Evolutionary conservation across 352 stramenopile genomes (phyloP), one percentile per base, ranked within the genome.

Genomic region (Globisporangium camurandrum): DNA sequence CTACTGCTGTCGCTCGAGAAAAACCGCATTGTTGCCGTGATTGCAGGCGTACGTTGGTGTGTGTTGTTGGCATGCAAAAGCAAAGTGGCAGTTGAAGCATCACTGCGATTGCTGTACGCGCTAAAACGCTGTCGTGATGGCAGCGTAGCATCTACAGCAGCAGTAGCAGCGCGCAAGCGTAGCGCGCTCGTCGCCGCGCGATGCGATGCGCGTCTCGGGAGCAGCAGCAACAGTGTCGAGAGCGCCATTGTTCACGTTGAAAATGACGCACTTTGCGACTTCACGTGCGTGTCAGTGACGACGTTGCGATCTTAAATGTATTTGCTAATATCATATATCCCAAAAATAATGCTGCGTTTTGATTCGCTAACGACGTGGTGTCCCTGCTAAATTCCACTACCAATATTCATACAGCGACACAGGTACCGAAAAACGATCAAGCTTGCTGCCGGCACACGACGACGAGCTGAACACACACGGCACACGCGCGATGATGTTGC

Each of bases 401-500:
- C n/a, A n/a, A n/a, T n/a, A n/a, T n/a, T n/a, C n/a, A n/a, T n/a
- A n/a, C n/a, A n/a, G n/a, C n/a, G n/a, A n/a, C n/a, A n/a, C n/a
- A n/a, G n/a, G n/a, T n/a, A n/a, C n/a, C 23, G 36, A 41, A 17
- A 14, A 17, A 36, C 14, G 23, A 47, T 26, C 3, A 14, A 20
- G 12, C 33, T 2, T 17, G 33, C 33, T 19, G 6, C 9, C 17
- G 36, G 36, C 5, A 19, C 36, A 48, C 28, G 37, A 49, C 14
- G 14, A 24, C 19, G 33, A 36, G 20, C 23, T 23, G 20, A 45
- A 24, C 23, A 30, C 34, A 22, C 39, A 24, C 28, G n/a, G 12
- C 16, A 45, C 9, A 38, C 22, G 4, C 8, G 27, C 4, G 24
- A 82, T 75, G 67, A 74, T 78, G 63, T 57, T 78, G 39, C 70